Evolutionary conservation across 169 alveolate species (phyloP).

Genomic region (Plasmodium reichenowi): DNA sequence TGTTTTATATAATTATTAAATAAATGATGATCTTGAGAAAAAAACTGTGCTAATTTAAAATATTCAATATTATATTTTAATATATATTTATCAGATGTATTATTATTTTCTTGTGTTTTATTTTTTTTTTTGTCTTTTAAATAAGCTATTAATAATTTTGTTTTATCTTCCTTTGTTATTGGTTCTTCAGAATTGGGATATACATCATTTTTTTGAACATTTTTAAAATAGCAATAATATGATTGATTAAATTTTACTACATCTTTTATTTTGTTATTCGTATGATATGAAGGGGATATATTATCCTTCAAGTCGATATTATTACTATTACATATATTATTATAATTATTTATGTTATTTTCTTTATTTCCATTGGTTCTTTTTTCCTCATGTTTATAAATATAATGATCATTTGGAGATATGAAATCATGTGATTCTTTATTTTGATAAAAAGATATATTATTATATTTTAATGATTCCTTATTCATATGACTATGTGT

Average conservation of each 20-base stretch:
- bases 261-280: neutral
- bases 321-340: neutral
- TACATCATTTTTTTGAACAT: slow-evolving; percentile 15
- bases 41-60: slow-evolving; percentile 45
- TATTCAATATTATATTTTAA: slow-evolving; percentile 47
- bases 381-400: no score
- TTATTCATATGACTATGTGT: no score
- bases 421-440: no score
- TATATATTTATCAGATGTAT: neutral
- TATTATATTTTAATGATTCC: no score
- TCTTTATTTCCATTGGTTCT: neutral
- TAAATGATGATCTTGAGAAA: slow-evolving; percentile 36
- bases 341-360: neutral
- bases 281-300: neutral
- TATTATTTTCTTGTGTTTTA: neutral
- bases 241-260: slow-evolving; percentile 27
- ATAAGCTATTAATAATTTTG: slow-evolving; percentile 28
- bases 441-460: no score
- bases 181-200: slow-evolving; percentile 71
- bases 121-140: slow-evolving; percentile 28
- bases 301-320: neutral
- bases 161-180: slow-evolving; percentile 24
- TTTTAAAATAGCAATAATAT: slow-evolving; percentile 25
- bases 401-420: no score
- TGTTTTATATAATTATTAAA: slow-evolving; percentile 25